Evolutionary conservation across 2,329 filamentous ascomycete genomes (phyloP).

Genomic region (Penicillium sp.): DNA sequence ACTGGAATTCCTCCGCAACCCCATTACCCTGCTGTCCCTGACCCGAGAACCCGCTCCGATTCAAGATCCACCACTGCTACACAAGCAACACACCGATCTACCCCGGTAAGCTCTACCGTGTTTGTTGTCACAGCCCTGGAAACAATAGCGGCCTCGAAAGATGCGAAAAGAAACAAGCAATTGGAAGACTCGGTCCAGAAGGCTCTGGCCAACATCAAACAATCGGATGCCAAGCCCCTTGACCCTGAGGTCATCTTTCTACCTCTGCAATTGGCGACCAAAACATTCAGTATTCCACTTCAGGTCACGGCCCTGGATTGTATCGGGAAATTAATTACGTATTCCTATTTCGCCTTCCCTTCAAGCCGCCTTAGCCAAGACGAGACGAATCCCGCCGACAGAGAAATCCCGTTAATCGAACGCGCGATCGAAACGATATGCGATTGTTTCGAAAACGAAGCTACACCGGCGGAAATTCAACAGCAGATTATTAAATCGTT

Average conservation of each 20-base stretch:
- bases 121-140: slow-evolving; percentile 94
- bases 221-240: slow-evolving; percentile 73
- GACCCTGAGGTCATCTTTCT: slow-evolving; percentile 90
- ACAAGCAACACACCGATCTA: slow-evolving; percentile 48
- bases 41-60: slow-evolving; percentile 51
- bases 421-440: slow-evolving; percentile 98
- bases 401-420: slow-evolving; percentile 77
- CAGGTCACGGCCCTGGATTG: slow-evolving; percentile 91
- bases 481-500: slow-evolving; percentile 98
- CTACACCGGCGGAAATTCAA: slow-evolving; percentile 85
- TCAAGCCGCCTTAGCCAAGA: slow-evolving; percentile 34
- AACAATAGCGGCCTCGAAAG: slow-evolving; percentile 84
- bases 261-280: slow-evolving; percentile 84
- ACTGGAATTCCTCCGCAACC: slow-evolving; percentile 10
- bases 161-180: slow-evolving; percentile 81
- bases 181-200: slow-evolving; percentile 76
- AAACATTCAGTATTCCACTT: slow-evolving; percentile 77
- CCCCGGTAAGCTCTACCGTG: slow-evolving; percentile 85
- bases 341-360: slow-evolving; percentile 89
- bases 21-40: slow-evolving; percentile 20
- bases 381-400: slow-evolving; percentile 27
- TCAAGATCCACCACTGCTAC: slow-evolving; percentile 54
- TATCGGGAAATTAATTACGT: slow-evolving; percentile 98
- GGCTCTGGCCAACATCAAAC: slow-evolving; percentile 81
- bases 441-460: slow-evolving; percentile 97